Conservation (phyloP, 2,329 filamentous ascomycete genomes). For the Ophiostoma populinum region DNA sequence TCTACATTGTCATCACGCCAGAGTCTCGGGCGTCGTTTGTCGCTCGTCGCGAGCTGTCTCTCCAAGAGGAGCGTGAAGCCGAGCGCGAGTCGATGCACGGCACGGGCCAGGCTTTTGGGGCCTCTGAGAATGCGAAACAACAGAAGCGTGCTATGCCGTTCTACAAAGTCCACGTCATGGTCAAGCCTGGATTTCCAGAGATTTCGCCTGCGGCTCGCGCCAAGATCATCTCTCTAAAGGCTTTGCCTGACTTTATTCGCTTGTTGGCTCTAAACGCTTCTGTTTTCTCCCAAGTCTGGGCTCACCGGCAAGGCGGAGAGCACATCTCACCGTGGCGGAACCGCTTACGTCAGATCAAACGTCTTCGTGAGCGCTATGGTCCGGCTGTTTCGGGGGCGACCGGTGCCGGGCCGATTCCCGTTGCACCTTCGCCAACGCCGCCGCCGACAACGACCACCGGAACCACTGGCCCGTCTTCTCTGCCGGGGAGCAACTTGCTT, state of each 20-base stretch:
- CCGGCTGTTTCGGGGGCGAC: too few species aligned
- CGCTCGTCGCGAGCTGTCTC: constrained; percentile 34
- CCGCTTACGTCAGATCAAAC: constrained; percentile 68
- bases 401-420: constrained; percentile 1
- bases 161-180: constrained; percentile 81
- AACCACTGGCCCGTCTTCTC: neutral
- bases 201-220: constrained; percentile 79
- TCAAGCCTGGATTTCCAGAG: constrained; percentile 74
- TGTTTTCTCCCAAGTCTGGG: constrained; percentile 87
- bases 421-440: constrained; percentile 18
- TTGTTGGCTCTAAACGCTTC: constrained; percentile 84
- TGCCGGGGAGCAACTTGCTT: too few species aligned
- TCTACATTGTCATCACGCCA: constrained; percentile 90
- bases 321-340: constrained; percentile 82
- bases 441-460: constrained; percentile 16
- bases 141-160: constrained; percentile 28
- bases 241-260: constrained; percentile 70
- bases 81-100: constrained; percentile 4
- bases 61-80: constrained; percentile 11
- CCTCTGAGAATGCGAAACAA: too few species aligned
- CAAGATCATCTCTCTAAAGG: constrained; percentile 73
- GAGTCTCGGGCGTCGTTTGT: constrained; percentile 65
- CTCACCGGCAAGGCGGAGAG: constrained; percentile 56
- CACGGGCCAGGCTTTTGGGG: too few species aligned
- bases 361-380: constrained; percentile 53